These are phyloP conservation scores for Fusarium newnesense DNA, from an alignment of 2,329 filamentous ascomycete genomes.

Conservation along the genomic window DNA sequence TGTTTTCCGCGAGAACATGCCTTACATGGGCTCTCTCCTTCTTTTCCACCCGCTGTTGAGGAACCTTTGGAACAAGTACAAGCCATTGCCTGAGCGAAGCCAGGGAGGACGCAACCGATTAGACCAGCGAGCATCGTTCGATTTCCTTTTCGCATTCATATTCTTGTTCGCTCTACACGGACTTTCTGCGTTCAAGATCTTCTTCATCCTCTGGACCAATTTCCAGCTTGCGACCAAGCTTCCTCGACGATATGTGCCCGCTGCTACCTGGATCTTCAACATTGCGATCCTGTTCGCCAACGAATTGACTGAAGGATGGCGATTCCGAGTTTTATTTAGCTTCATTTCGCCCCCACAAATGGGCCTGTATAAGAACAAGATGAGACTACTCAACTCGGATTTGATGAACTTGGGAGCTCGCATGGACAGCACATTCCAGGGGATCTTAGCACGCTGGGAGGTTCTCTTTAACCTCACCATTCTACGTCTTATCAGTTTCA, in stretches of 20 bases:
- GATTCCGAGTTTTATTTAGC: conserved; percentile 69
- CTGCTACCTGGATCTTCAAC: conserved; percentile 90
- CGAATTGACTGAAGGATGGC: conserved; percentile 84
- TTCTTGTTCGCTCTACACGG: conserved; percentile 87
- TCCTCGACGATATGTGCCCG: conserved; percentile 76
- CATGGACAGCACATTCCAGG: conserved; percentile 78
- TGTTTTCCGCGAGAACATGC: conserved; percentile 86
- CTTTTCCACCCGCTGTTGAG: conserved; percentile 83
- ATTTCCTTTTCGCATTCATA: conserved; percentile 81
- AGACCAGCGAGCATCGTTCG: conserved; percentile 80
- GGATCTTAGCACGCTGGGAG: conserved; percentile 91
- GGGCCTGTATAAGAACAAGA: conserved; percentile 42
- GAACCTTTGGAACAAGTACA: conserved; percentile 72
- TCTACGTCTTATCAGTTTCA: conserved; percentile 93
- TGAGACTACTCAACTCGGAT: conserved; percentile 49
- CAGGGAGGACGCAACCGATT: conserved; percentile 67
- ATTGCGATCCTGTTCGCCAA: conserved; percentile 88
- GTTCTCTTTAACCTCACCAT: conserved; percentile 98
- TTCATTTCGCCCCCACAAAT: conserved; percentile 55
- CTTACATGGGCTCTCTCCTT: conserved; percentile 79
- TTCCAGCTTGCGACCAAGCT: conserved; percentile 80
- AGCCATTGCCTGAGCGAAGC: conserved; percentile 48
- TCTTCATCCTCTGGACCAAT: conserved; percentile 83
- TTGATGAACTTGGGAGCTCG: conserved; percentile 72
- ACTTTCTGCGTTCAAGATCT: conserved; percentile 83